phyloP scores from a whole-genome alignment of 176 grass and related monocot genomes.

The Ensete ventricosum region DNA sequence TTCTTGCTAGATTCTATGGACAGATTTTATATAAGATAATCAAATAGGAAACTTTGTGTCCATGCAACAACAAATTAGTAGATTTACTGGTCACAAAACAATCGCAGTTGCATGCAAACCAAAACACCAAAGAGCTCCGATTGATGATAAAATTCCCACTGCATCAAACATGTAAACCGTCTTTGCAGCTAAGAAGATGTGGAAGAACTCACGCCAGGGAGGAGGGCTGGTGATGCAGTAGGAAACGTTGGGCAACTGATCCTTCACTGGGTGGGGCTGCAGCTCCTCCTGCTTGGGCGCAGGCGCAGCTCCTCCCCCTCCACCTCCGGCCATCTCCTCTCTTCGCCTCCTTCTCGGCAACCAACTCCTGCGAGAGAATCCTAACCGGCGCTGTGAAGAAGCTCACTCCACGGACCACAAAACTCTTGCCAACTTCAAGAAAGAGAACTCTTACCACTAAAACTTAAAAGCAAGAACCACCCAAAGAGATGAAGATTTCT shows the following conservation, averaged over 20 bases:
- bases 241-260: slow-evolving; percentile 75
- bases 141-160: no score
- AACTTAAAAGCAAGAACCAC: background rate
- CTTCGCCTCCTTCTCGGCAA: background rate
- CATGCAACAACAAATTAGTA: no score
- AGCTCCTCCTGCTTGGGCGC: slow-evolving; percentile 88
- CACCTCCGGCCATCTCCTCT: slow-evolving; percentile 44
- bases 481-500: background rate
- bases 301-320: slow-evolving; percentile 45
- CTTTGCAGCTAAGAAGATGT: background rate
- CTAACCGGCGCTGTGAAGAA: background rate
- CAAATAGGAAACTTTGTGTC: background rate
- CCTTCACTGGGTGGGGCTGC: slow-evolving; percentile 83
- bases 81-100: no score
- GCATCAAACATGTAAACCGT: background rate
- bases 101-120: background rate
- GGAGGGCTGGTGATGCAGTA: slow-evolving; percentile 98
- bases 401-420: background rate
- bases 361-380: background rate
- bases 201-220: slow-evolving; percentile 67
- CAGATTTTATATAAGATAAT: background rate
- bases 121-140: background rate
- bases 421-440: background rate
- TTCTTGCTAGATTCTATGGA: background rate
- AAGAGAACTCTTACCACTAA: background rate